Evolutionary conservation across 2,329 filamentous ascomycete species (phyloP), one percentile per base, ranked within the genome.

Genomic region (Catunica adiposa): DNA sequence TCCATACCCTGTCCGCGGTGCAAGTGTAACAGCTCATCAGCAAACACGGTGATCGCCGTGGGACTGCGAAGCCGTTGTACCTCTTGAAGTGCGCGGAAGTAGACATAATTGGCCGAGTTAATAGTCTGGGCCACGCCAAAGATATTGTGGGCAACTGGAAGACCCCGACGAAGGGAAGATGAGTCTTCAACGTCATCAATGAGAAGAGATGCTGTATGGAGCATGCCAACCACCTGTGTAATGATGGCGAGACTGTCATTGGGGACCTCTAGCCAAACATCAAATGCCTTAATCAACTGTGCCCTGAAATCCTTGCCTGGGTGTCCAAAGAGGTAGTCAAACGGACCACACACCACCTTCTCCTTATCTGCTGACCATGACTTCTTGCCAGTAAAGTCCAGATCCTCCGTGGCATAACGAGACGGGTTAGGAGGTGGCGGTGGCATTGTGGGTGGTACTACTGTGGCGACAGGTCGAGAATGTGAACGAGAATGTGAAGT

Each of bases 1-100:
- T 94, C 89, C 84, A 94, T 89, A 61, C 88, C 87, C 68, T 94
- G 88, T 20, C 88, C 88, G 29, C 86, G 75, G 68, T 94, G 87
- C 52, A 94, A 78, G 66, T 92, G 89, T 60, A 89, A 70, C 31
- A 94, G 75, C 70, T 94, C 88, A 60, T 92, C 86, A 15, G 83
- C 83, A 64, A 85, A 94, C 55, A 89, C 83, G 59, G 73, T 70
- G 58, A 90, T 76, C 23, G 79, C 77, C 38, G 74, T 72, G 1
- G 80, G 79, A 65, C 86, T 88, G 59, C 75, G 72, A 56, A 94
- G 77, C 62, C 78, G 80, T 61, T 82, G 75, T 8, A 94, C 71
- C 67, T 90, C 85, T 61, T 84, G 79, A 51, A 92, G 74, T 0
- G 86, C 87, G 62, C 76, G 73, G 66, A 94, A 92, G 72, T 92